Conservation (phyloP, 148 eudicot species). For the Rhododendron molle region DNA sequence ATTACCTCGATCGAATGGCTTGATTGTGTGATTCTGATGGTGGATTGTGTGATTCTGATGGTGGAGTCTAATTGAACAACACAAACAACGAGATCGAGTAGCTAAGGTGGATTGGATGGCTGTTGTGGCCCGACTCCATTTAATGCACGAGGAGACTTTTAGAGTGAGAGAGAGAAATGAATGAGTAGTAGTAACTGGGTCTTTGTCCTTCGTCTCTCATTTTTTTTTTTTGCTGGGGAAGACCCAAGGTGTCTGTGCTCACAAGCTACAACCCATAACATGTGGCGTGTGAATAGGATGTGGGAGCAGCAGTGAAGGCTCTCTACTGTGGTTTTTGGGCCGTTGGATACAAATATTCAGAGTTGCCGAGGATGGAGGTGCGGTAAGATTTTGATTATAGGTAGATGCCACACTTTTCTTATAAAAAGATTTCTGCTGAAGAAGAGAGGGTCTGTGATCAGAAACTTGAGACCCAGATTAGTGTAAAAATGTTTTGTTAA, state of each 20-base stretch:
- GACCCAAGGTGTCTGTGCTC: not conserved
- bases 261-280: not conserved
- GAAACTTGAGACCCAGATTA: too few species aligned
- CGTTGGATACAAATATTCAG: not conserved
- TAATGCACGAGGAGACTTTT: not conserved
- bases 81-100: not conserved
- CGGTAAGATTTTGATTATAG: too few species aligned
- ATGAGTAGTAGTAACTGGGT: constrained; percentile 3
- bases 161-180: constrained; percentile 11
- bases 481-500: too few species aligned
- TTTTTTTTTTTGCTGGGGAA: not conserved
- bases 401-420: too few species aligned
- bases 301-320: not conserved
- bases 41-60: constrained; percentile 5
- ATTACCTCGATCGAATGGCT: constrained; percentile 18
- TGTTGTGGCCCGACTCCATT: not conserved
- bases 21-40: constrained; percentile 7
- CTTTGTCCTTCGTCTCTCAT: not conserved
- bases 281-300: not conserved
- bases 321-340: not conserved
- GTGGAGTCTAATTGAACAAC: not conserved
- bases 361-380: too few species aligned
- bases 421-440: too few species aligned
- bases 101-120: not conserved
- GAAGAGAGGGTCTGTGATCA: too few species aligned